Evolutionary conservation across 2,329 filamentous ascomycete genomes (phyloP).

Genomic region (Leptographium radiaticola): DNA sequence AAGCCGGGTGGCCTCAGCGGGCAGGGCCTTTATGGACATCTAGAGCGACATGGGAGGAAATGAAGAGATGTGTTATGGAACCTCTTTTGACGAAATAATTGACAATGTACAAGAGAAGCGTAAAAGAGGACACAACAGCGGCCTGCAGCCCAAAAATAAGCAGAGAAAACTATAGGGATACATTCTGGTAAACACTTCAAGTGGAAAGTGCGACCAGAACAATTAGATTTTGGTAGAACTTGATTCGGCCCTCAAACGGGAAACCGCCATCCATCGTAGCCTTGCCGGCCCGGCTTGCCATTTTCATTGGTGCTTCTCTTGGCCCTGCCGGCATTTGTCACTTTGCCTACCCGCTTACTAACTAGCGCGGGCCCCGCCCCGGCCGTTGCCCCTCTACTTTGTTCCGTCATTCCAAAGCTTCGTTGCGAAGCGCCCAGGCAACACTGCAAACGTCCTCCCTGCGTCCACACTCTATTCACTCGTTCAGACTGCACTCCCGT

Average conservation of each 20-base stretch:
- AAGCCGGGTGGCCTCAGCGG: slow-evolving; percentile 35
- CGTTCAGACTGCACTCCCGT: no score
- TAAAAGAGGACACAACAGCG: neutral
- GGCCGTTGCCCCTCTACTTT: neutral
- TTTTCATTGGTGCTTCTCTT: neutral
- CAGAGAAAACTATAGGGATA: neutral
- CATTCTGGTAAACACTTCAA: neutral
- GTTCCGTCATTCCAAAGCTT: neutral
- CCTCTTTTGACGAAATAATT: neutral
- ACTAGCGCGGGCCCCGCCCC: neutral
- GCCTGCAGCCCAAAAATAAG: neutral
- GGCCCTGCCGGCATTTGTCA: neutral
- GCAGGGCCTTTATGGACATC: slow-evolving; percentile 39
- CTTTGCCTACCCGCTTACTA: neutral
- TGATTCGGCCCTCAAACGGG: neutral
- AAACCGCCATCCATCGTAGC: neutral
- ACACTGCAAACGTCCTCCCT: no score
- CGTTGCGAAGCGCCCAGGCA: no score
- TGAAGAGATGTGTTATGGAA: neutral
- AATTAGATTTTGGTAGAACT: neutral
- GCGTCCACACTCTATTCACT: no score
- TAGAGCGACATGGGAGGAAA: neutral
- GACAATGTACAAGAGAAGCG: neutral
- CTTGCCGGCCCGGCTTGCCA: neutral
- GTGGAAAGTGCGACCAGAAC: slow-evolving; percentile 1